Conservation (phyloP, 2,329 filamentous ascomycete genomes). For the Sclerotinia sclerotiorum region DNA sequence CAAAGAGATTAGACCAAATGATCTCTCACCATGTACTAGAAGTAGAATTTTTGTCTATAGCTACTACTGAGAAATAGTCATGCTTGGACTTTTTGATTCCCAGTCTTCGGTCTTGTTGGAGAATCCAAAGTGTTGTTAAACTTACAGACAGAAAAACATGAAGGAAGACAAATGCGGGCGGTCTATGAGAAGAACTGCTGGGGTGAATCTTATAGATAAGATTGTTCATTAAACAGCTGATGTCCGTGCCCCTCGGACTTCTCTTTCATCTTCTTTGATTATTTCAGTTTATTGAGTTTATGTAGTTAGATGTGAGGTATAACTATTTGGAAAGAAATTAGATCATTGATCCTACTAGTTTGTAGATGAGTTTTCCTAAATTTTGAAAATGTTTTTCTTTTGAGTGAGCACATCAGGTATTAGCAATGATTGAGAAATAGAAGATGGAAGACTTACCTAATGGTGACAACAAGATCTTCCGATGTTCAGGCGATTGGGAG, state of each 20-base stretch:
- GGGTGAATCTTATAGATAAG: neutral
- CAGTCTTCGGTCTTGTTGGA: neutral
- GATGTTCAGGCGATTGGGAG: neutral
- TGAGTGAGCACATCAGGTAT: neutral
- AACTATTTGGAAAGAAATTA: neutral
- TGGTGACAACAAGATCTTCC: neutral
- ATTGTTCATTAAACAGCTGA: neutral
- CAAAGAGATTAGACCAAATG: neutral
- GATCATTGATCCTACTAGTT: neutral
- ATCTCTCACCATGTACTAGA: neutral
- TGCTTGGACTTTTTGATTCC: neutral
- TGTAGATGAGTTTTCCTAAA: neutral
- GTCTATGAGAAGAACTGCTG: neutral
- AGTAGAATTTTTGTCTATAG: neutral
- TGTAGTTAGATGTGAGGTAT: neutral
- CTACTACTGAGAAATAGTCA: neutral
- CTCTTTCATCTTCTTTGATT: slow-evolving; percentile 3
- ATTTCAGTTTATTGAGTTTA: neutral
- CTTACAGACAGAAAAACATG: neutral
- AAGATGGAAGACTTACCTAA: neutral
- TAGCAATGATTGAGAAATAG: neutral
- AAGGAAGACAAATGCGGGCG: neutral
- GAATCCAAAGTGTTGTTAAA: neutral
- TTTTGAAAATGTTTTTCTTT: no score
- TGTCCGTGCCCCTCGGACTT: neutral